Conservation (phyloP, 768 basidiomycete genomes). For the Pleurotus citrinopileatus region DNA sequence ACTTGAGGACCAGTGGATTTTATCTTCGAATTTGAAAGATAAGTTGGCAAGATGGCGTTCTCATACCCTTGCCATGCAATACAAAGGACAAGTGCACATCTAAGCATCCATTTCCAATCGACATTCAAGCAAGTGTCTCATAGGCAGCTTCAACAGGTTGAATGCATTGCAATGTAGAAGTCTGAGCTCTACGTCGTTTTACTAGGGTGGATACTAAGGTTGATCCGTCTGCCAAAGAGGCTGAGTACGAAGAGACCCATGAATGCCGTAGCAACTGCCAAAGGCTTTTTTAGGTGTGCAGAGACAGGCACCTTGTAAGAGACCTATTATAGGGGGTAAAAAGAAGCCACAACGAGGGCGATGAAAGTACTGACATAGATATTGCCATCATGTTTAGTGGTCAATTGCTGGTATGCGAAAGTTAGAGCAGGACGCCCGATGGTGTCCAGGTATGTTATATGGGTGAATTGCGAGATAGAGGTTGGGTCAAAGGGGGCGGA, state of each 20-base stretch:
- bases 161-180: too few species aligned
- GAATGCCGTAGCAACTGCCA: slow-evolving; percentile 73
- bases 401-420: slow-evolving; percentile 70
- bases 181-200: slow-evolving; percentile 25
- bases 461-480: slow-evolving; percentile 56
- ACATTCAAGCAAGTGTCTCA: too few species aligned
- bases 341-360: not conserved
- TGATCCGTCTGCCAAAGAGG: slow-evolving; percentile 40
- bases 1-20: too few species aligned
- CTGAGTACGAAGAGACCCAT: slow-evolving; percentile 59
- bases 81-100: too few species aligned
- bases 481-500: slow-evolving; percentile 75
- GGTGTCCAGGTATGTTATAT: slow-evolving; percentile 90
- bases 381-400: slow-evolving; percentile 72
- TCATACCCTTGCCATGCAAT: too few species aligned
- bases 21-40: too few species aligned
- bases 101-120: too few species aligned
- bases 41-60: too few species aligned
- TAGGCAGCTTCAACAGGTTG: too few species aligned
- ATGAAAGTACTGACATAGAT: slow-evolving; percentile 67
- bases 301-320: slow-evolving; percentile 79
- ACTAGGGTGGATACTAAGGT: slow-evolving; percentile 42
- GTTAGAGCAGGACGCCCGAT: slow-evolving; percentile 79
- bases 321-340: slow-evolving; percentile 49
- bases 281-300: slow-evolving; percentile 85